Evolutionary conservation across 2,329 filamentous ascomycete species (phyloP), one percentile per base, ranked within the genome.

Genomic region (Colletotrichum phormii): DNA sequence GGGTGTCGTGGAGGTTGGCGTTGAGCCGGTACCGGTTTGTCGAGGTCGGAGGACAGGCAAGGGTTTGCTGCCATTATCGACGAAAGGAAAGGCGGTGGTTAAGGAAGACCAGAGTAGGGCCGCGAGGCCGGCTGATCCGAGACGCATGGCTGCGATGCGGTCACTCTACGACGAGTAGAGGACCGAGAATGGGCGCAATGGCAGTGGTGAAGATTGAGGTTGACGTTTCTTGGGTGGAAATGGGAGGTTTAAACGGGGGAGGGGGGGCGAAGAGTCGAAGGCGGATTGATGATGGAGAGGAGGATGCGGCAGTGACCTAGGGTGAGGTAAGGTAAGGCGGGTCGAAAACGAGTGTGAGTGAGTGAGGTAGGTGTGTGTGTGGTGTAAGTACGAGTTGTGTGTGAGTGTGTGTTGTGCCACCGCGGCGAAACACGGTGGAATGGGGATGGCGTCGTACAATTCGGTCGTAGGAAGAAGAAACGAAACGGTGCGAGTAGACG

Each of bases 31-130:
- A 22, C 69, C 68, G 13, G 35, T 26, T n/a, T 72, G 70, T 60
- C 70, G 55, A n/a, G 66, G 70, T 11, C 60, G 46, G 24, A 72
- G 59, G 42, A 67, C 66, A 12, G 70, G 70, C 66, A 60, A 64
- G 24, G 69, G 58, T 53, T 29, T 62, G 46, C 22, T 37, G 15
- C 31, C 55, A 49, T 70, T 55, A 11, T 63, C 53, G 42, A 26
- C 63, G 22, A 69, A 29, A 22, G 60, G 66, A n/a, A 61, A 64
- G 24, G 70, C 60, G 37, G 35, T 66, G 65, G 51, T 64, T 49
- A 66, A 15, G 54, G 55, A n/a, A 59, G 54, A 55, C 70, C 70
- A 72, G 60, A 72, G 70, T 54, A 72, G 54, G 70, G 66, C 70
- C 70, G 62, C 31, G 35, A 72, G 70, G 70, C 70, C 66, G 53